phyloP scores from a whole-genome alignment of 139 green algal genomes.

The Pleodorina starrii region DNA sequence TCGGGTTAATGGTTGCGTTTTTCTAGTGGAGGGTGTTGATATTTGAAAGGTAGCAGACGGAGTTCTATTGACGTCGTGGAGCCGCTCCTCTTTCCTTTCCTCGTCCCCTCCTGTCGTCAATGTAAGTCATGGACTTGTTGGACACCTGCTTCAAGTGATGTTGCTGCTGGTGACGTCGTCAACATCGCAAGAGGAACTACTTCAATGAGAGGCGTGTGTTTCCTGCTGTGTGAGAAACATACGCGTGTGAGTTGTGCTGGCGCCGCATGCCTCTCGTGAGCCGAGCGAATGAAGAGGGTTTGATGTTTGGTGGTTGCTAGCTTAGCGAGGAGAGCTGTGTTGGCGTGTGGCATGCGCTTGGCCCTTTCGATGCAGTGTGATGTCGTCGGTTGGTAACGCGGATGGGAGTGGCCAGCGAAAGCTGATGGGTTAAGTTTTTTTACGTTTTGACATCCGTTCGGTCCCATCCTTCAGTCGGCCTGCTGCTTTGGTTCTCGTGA shows the following conservation, averaged over 20 bases:
- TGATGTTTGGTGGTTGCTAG: conserved; percentile 30
- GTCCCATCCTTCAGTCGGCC: conserved; percentile 4
- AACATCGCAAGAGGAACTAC: conserved; percentile 11
- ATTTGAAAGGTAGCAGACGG: not conserved
- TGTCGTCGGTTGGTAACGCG: conserved; percentile 30
- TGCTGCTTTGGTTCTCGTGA: conserved; percentile 23
- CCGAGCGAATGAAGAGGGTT: conserved; percentile 40
- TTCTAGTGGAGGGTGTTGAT: not conserved
- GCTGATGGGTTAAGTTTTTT: conserved; percentile 32
- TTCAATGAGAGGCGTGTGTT: conserved; percentile 25
- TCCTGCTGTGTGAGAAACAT: conserved; percentile 23
- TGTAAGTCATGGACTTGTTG: conserved; percentile 28
- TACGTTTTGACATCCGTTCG: conserved; percentile 32
- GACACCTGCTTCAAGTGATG: conserved; percentile 3
- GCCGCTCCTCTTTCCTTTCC: not conserved
- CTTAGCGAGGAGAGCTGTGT: conserved; percentile 36
- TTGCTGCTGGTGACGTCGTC: not conserved
- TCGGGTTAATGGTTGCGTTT: not conserved
- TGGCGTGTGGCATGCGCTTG: conserved; percentile 7
- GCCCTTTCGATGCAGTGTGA: conserved; percentile 15
- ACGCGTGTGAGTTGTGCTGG: conserved; percentile 12
- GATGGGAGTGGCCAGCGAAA: conserved; percentile 35
- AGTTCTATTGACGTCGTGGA: not conserved
- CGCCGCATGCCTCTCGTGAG: conserved; percentile 38
- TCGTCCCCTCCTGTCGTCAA: not conserved